Conservation (phyloP, 2,329 filamentous ascomycete genomes). For the Massarina eburnea region DNA sequence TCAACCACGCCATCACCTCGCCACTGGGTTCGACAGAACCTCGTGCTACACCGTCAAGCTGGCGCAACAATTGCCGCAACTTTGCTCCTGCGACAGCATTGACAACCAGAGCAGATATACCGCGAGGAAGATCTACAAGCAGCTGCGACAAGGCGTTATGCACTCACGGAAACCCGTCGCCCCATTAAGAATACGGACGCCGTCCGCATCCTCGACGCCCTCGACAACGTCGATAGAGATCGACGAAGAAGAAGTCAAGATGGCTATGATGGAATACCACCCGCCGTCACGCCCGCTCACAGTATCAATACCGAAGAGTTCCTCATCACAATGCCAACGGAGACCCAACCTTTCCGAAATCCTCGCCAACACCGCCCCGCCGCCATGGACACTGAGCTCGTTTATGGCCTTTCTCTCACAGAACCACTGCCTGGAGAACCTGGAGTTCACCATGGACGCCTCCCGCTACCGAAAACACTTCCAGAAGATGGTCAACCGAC, state of each 20-base stretch:
- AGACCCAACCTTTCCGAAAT: slow-evolving; percentile 83
- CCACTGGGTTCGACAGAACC: slow-evolving; percentile 39
- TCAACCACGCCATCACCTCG: slow-evolving; percentile 22
- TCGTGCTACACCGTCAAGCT: slow-evolving; percentile 40
- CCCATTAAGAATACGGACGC: slow-evolving; percentile 34
- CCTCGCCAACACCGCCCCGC: slow-evolving; percentile 78
- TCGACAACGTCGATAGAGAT: slow-evolving; percentile 31
- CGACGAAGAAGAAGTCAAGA: slow-evolving; percentile 51
- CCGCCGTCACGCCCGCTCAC: slow-evolving; percentile 50
- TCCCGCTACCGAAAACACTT: slow-evolving; percentile 77
- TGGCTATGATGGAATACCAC: slow-evolving; percentile 52
- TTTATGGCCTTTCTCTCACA: slow-evolving; percentile 97
- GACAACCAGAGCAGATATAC: slow-evolving; percentile 36
- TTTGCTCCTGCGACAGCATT: slow-evolving; percentile 37
- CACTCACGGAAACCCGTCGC: slow-evolving; percentile 32
- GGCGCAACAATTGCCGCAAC: slow-evolving; percentile 38
- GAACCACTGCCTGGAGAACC: slow-evolving; percentile 93
- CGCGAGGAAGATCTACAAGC: slow-evolving; percentile 39
- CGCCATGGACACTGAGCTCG: slow-evolving; percentile 86
- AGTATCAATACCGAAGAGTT: slow-evolving; percentile 50
- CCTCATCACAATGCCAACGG: slow-evolving; percentile 56
- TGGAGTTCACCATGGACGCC: slow-evolving; percentile 95
- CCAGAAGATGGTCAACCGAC: slow-evolving; percentile 58
- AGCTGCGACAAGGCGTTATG: slow-evolving; percentile 43
- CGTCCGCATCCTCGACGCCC: slow-evolving; percentile 36